Conservation (phyloP, 371 early-diverging fungal species). For the Syncephalastrum sp. region DNA sequence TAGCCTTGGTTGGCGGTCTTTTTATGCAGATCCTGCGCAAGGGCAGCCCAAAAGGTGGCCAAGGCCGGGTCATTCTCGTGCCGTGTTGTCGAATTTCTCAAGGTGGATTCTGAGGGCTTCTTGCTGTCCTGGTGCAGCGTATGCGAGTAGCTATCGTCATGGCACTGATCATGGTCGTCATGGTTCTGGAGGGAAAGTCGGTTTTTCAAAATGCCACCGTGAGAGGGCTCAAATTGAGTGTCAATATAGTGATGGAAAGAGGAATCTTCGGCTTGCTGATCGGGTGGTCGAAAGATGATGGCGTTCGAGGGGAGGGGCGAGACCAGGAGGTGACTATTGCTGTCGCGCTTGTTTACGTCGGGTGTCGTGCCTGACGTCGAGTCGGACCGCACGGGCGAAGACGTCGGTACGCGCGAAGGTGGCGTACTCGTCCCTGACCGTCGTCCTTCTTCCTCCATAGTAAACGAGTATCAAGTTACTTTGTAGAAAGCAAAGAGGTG, state of each 20-base stretch:
- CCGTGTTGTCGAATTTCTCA: constrained; percentile 1
- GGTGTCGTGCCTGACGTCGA: too few species aligned
- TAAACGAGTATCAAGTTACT: too few species aligned
- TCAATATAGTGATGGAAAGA: constrained; percentile 14
- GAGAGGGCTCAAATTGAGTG: constrained; percentile 5
- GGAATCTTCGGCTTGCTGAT: constrained; percentile 5
- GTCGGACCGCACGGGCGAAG: too few species aligned
- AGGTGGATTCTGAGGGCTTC: constrained; percentile 12
- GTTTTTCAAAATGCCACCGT: constrained; percentile 4
- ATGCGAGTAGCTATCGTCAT: too few species aligned
- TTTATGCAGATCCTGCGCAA: constrained; percentile 13
- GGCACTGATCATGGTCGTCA: neutral
- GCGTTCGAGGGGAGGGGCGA: constrained; percentile 14
- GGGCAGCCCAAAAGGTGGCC: constrained; percentile 10
- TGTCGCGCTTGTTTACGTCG: too few species aligned
- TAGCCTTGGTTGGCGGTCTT: constrained; percentile 11
- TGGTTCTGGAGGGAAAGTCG: constrained; percentile 9
- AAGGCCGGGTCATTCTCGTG: constrained; percentile 1
- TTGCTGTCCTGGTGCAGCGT: neutral
- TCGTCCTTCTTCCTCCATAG: too few species aligned
- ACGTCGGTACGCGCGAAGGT: too few species aligned
- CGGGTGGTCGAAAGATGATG: constrained; percentile 3
- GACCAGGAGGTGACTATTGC: neutral
- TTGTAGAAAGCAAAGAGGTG: too few species aligned
- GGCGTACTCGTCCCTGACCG: too few species aligned